A percentile compares a stretch with the other conserved stretches of the same genome.
Conservation (phyloP, 768 basidiomycete genomes). For the Holtermanniella nyarrowii region DNA sequence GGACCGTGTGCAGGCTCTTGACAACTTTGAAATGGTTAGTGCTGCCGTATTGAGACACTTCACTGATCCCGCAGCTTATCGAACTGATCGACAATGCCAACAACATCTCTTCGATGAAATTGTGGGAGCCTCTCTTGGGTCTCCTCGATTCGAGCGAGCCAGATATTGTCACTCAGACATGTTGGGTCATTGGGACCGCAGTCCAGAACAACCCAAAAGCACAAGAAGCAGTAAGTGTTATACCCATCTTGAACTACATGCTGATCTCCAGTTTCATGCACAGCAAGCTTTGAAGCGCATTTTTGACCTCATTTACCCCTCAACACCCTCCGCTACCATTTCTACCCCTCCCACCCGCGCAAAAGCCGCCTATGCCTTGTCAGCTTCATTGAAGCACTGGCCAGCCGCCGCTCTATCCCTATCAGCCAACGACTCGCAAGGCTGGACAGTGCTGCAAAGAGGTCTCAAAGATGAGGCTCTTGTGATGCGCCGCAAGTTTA, state of each 20-base stretch:
- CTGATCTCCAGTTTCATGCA: constrained; percentile 25
- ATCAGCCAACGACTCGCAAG: constrained; percentile 15
- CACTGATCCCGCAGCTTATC: constrained; percentile 24
- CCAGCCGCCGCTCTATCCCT: constrained; percentile 31
- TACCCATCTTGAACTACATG: not conserved
- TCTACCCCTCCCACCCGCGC: constrained; percentile 25
- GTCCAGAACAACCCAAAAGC: constrained; percentile 43
- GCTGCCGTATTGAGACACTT: not conserved
- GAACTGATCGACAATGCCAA: constrained; percentile 42
- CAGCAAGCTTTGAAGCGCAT: constrained; percentile 32
- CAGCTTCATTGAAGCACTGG: constrained; percentile 40
- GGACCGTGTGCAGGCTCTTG: constrained; percentile 37
- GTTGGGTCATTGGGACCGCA: constrained; percentile 41
- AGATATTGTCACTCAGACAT: constrained; percentile 30
- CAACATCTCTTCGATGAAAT: constrained; percentile 37
- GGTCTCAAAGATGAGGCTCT: constrained; percentile 30
- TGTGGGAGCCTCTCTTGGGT: constrained; percentile 37
- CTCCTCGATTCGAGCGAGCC: constrained; percentile 29
- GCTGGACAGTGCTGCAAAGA: constrained; percentile 25
- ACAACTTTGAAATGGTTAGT: constrained; percentile 42
- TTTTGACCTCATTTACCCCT: constrained; percentile 28
- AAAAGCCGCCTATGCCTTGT: constrained; percentile 39
- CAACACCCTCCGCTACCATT: constrained; percentile 12
- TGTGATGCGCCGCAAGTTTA: constrained; percentile 35
- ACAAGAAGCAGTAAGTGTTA: constrained; percentile 37